These are phyloP conservation scores for Fusarium sp. DNA, from an alignment of 2,329 filamentous ascomycete genomes.

Conservation along the genomic window DNA sequence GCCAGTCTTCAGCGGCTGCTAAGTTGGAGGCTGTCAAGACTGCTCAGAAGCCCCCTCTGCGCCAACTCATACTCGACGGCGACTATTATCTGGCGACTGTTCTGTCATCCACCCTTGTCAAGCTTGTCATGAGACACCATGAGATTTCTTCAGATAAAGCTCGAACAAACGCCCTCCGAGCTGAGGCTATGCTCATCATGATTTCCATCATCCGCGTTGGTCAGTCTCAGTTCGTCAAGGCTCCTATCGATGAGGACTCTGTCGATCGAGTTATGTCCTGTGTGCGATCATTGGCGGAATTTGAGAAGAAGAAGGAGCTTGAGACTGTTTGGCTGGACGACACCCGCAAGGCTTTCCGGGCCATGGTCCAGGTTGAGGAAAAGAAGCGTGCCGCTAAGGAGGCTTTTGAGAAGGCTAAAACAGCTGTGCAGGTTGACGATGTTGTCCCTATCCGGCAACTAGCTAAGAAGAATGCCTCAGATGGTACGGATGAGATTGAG, in stretches of 20 bases:
- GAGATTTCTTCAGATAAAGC: conserved; percentile 89
- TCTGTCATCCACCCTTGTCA: conserved; percentile 94
- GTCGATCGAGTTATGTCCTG: conserved; percentile 99
- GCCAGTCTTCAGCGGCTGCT: conserved; percentile 88
- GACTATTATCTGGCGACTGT: conserved; percentile 97
- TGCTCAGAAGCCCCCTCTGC: conserved; percentile 93
- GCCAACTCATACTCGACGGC: conserved; percentile 94
- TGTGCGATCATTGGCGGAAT: conserved; percentile 91
- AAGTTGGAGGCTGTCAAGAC: conserved; percentile 97
- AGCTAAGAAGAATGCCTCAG: conserved; percentile 87
- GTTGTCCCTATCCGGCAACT: conserved; percentile 93
- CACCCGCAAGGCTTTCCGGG: conserved; percentile 93
- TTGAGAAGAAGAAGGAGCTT: conserved; percentile 88
- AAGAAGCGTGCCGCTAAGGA: conserved; percentile 98
- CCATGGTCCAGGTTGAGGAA: conserved; percentile 97
- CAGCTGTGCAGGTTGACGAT: conserved; percentile 94
- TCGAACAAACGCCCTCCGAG: conserved; percentile 92
- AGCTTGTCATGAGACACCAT: conserved; percentile 96
- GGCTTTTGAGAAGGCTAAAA: conserved; percentile 91
- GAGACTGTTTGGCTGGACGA: conserved; percentile 95
- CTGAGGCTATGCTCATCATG: conserved; percentile 99
- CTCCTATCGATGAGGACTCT: conserved; percentile 96
- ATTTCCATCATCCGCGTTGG: conserved; percentile 98
- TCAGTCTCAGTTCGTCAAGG: conserved; percentile 98
- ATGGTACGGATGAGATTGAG: conserved; percentile 87